phyloP scores from a whole-genome alignment of 306 rosid species.

The Cicer chorassanicum region DNA sequence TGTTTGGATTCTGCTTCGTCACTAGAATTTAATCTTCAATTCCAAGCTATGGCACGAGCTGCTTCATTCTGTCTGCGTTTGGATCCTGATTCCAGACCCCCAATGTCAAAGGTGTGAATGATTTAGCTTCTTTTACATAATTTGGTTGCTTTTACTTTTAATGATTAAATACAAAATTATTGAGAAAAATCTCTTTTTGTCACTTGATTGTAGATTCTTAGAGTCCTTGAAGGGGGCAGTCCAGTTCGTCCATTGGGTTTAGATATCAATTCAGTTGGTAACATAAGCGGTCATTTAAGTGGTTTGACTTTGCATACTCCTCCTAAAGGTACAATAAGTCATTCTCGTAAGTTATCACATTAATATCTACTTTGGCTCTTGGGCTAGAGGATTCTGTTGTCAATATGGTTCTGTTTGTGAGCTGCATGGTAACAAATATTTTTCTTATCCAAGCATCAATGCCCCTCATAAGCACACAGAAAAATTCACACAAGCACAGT shows the following conservation, averaged over 20 bases:
- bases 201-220: slow-evolving; percentile 62
- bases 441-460: background rate
- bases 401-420: slow-evolving; percentile 33
- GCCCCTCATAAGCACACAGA: slow-evolving; percentile 13
- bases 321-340: slow-evolving; percentile 59
- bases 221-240: slow-evolving; percentile 90
- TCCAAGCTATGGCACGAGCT: slow-evolving; percentile 81
- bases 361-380: slow-evolving; percentile 50
- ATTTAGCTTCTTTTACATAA: slow-evolving; percentile 1
- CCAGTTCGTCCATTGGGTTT: slow-evolving; percentile 62
- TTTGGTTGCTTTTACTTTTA: slow-evolving; percentile 3
- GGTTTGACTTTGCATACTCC: slow-evolving; percentile 58
- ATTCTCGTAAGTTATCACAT: slow-evolving; percentile 85
- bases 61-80: slow-evolving; percentile 80
- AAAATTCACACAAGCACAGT: slow-evolving; percentile 16
- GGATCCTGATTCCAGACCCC: slow-evolving; percentile 85
- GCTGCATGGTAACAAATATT: background rate
- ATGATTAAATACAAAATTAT: background rate
- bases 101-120: slow-evolving; percentile 80
- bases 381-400: slow-evolving; percentile 36
- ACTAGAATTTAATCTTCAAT: slow-evolving; percentile 65
- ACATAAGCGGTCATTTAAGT: slow-evolving; percentile 76
- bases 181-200: background rate
- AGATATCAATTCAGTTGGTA: slow-evolving; percentile 70
- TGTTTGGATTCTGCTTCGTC: slow-evolving; percentile 59